Percentiles rank a stretch among this genome's conserved stretches.
Evolutionary conservation across 2,329 filamentous ascomycete species (phyloP).

Genomic region (Eurotiales sp.): DNA sequence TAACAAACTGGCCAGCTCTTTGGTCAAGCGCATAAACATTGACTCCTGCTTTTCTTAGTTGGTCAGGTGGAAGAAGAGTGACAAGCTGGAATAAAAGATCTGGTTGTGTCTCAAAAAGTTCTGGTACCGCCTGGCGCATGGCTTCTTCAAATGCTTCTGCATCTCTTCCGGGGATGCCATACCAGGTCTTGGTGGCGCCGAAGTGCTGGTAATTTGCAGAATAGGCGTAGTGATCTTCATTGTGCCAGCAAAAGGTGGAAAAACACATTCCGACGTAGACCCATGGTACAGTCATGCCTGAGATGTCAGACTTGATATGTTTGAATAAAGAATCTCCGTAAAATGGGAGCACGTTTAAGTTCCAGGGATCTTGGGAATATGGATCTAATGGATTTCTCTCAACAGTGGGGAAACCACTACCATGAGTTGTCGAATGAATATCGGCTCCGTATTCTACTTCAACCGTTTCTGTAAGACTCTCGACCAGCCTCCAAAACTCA

Average conservation of each 20-base stretch:
- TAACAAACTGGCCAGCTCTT: conserved; percentile 88
- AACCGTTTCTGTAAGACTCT: conserved; percentile 89
- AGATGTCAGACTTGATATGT: conserved; percentile 97
- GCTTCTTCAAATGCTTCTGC: conserved; percentile 92
- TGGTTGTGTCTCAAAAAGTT: conserved; percentile 94
- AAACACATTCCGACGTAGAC: conserved; percentile 99
- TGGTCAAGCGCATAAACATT: conserved; percentile 94
- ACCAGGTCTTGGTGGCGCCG: conserved; percentile 98
- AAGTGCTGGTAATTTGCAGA: conserved; percentile 99
- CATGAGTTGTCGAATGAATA: conserved; percentile 96
- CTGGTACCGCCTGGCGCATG: conserved; percentile 91
- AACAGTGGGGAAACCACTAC: conserved; percentile 91
- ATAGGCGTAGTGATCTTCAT: conserved; percentile 96
- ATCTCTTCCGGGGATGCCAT: conserved; percentile 91
- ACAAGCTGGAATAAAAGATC: conserved; percentile 95
- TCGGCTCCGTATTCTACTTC: conserved; percentile 98
- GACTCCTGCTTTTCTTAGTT: conserved; percentile 87
- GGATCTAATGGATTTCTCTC: conserved; percentile 84
- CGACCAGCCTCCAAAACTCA: conserved; percentile 94
- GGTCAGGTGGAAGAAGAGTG: conserved; percentile 90
- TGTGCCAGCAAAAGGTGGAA: conserved; percentile 99
- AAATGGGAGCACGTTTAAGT: conserved; percentile 86
- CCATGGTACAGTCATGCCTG: conserved; percentile 99
- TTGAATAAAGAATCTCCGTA: conserved; percentile 89
- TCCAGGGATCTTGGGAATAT: conserved; percentile 91